phyloP scores from a whole-genome alignment of 2,329 filamentous ascomycete genomes.

The Stylonectria norvegica region DNA sequence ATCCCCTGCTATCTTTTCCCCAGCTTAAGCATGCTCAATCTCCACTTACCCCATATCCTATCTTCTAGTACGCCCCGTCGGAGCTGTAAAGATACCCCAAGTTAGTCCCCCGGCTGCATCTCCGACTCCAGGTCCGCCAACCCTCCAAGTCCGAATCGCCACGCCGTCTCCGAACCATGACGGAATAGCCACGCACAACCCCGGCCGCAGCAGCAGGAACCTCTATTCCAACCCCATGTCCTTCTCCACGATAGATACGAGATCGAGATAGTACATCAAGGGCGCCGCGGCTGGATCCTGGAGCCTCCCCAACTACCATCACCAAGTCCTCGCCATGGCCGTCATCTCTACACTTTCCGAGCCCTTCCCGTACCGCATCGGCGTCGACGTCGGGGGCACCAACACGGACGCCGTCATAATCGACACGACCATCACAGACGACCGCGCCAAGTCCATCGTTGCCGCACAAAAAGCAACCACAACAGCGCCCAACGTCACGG shows the following conservation, averaged over 20 bases:
- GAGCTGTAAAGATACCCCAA: too few species aligned
- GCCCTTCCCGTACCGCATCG: slow-evolving; percentile 1
- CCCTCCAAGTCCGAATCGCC: not conserved
- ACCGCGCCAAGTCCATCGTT: not conserved
- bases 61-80: too few species aligned
- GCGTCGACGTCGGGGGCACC: not conserved
- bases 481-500: not conserved
- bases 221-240: too few species aligned
- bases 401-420: not conserved
- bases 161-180: not conserved
- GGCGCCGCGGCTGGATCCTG: not conserved
- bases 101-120: too few species aligned
- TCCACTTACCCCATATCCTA: not conserved
- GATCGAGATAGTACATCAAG: not conserved
- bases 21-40: not conserved
- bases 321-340: not conserved
- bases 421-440: not conserved
- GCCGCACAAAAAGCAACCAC: not conserved
- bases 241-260: too few species aligned
- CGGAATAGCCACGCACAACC: too few species aligned
- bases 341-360: not conserved
- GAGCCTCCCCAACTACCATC: not conserved
- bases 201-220: too few species aligned
- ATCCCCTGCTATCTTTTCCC: not conserved
- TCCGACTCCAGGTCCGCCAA: not conserved